Conservation (phyloP, 768 basidiomycete genomes). For the Auricularia sp. region DNA sequence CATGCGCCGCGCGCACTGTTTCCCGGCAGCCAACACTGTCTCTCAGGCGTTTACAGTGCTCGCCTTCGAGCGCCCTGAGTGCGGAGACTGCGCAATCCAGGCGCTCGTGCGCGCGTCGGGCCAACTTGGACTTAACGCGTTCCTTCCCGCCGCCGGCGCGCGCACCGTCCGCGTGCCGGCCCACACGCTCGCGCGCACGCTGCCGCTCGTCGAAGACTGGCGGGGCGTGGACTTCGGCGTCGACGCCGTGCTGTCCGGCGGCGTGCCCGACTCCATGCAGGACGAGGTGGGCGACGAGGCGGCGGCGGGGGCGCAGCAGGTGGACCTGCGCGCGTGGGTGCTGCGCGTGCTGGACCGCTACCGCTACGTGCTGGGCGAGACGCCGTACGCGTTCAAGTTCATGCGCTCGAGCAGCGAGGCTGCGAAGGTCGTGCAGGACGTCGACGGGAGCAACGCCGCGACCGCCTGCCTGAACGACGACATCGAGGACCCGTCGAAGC, state of each 20-base stretch:
- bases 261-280: not conserved
- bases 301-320: not conserved
- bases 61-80: slow-evolving; percentile 20
- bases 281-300: not conserved
- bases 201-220: not conserved
- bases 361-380: not conserved
- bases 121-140: slow-evolving; percentile 22
- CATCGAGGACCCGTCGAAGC: not conserved
- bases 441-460: not conserved
- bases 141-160: slow-evolving; percentile 19
- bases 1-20: slow-evolving; percentile 9
- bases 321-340: not conserved
- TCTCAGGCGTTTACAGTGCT: slow-evolving; percentile 24
- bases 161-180: not conserved
- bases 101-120: slow-evolving; percentile 23
- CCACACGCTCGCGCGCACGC: not conserved
- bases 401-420: not conserved
- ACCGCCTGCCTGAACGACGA: not conserved
- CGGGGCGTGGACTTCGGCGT: not conserved
- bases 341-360: not conserved
- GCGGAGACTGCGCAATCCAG: slow-evolving; percentile 29
- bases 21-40: slow-evolving; percentile 10
- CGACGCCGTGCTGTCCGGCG: not conserved
- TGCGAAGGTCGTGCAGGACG: not conserved
- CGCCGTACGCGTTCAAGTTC: not conserved